Evolutionary conservation across 495 filamentous ascomycete genomes (phyloP).

Genomic region (Aspergillus homomorphus): DNA sequence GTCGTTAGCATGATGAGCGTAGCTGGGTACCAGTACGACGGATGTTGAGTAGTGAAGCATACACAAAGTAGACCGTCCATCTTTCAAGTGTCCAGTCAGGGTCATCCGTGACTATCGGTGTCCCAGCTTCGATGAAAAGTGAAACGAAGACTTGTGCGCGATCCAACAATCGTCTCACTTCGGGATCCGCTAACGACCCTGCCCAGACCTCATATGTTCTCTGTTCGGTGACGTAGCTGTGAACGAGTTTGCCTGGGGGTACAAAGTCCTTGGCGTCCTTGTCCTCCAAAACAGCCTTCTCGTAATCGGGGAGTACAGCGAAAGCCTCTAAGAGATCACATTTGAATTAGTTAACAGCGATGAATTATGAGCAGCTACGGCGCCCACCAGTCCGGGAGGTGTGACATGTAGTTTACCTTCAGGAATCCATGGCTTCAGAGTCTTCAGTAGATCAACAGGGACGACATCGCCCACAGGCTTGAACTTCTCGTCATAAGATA

Average conservation of each 20-base stretch:
- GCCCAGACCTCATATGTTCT: conserved; percentile 61
- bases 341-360: conserved; percentile 6
- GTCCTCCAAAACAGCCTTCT: conserved; percentile 53
- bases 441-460: conserved; percentile 62
- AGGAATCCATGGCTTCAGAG: conserved; percentile 65
- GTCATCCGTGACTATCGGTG: conserved; percentile 66
- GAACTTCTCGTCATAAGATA: conserved; percentile 73
- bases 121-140: conserved; percentile 89
- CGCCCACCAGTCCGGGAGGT: not conserved
- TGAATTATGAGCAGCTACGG: not conserved
- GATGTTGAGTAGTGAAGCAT: conserved; percentile 17
- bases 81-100: conserved; percentile 67
- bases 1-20: not conserved
- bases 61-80: conserved; percentile 86
- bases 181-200: conserved; percentile 52
- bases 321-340: conserved; percentile 54
- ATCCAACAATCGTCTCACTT: conserved; percentile 61
- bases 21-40: not conserved
- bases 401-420: conserved; percentile 46
- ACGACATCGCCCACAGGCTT: conserved; percentile 65
- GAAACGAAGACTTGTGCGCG: conserved; percentile 81
- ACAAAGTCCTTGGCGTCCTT: conserved; percentile 54
- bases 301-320: conserved; percentile 55
- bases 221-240: conserved; percentile 48
- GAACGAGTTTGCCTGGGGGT: conserved; percentile 56